Percentiles rank a stretch among this genome's conserved stretches.
Conservation (phyloP, 768 basidiomycete genomes). For the Sporobolomyces phaffii region DNA sequence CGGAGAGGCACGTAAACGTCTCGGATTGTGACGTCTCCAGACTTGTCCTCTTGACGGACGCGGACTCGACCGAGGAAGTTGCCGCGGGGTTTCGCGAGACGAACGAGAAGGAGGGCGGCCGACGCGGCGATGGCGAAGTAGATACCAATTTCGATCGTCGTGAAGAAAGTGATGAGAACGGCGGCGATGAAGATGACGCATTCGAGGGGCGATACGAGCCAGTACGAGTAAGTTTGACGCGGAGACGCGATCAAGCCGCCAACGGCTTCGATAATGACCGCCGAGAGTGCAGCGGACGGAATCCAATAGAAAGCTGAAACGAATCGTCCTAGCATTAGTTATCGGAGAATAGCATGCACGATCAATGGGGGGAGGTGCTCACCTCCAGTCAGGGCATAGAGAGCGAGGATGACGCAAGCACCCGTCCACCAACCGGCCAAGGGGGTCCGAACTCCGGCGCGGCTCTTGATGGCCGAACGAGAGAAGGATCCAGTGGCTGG, state of each 20-base stretch:
- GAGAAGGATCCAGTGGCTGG: constrained; percentile 98
- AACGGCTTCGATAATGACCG: constrained; percentile 72
- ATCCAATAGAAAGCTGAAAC: constrained; percentile 43
- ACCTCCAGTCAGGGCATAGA: constrained; percentile 77
- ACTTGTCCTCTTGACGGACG: constrained; percentile 49
- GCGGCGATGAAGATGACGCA: constrained; percentile 42
- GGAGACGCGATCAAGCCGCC: constrained; percentile 70
- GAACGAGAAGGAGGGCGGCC: constrained; percentile 70
- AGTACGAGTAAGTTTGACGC: constrained; percentile 73
- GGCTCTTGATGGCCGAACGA: constrained; percentile 86
- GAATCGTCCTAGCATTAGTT: background rate
- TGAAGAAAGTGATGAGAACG: constrained; percentile 69
- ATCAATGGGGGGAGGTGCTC: constrained; percentile 55
- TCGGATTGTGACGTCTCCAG: constrained; percentile 51
- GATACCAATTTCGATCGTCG: constrained; percentile 70
- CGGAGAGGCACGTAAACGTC: constrained; percentile 78
- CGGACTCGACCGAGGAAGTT: constrained; percentile 81
- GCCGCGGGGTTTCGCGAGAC: constrained; percentile 78
- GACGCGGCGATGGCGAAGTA: constrained; percentile 66
- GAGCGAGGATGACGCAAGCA: constrained; percentile 78
- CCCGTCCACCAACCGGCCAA: constrained; percentile 78
- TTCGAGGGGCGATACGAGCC: constrained; percentile 88
- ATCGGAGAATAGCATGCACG: constrained; percentile 56
- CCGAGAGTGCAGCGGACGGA: constrained; percentile 60
- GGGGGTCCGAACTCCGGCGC: constrained; percentile 92